A percentile compares a stretch with the other conserved stretches of the same genome.
Conservation (phyloP, 2,329 filamentous ascomycete species). For the Xylariaceae sp. region DNA sequence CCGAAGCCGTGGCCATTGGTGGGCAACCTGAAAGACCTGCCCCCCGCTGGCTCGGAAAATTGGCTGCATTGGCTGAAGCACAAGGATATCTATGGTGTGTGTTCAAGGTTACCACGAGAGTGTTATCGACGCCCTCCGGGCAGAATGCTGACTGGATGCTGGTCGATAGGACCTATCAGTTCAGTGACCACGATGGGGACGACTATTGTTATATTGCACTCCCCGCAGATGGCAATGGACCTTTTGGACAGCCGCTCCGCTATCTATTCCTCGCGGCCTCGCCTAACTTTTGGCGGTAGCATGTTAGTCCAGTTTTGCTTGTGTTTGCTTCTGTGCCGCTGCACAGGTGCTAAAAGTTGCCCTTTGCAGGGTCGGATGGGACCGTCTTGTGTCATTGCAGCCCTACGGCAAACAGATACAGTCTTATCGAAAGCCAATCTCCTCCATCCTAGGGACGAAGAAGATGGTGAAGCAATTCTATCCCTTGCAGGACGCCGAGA, state of each 20-base stretch:
- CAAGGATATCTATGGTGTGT: conserved; percentile 26
- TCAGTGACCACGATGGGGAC: conserved; percentile 33
- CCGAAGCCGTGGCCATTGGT: conserved; percentile 29
- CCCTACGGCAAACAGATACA: conserved; percentile 18
- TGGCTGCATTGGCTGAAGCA: conserved; percentile 34
- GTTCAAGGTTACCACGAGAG: background rate
- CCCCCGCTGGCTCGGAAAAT: conserved; percentile 26
- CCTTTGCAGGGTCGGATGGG: conserved; percentile 12
- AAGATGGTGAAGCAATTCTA: conserved; percentile 7
- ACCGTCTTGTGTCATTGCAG: conserved; percentile 11
- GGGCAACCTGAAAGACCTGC: conserved; percentile 43
- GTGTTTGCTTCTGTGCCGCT: background rate
- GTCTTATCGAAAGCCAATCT: conserved; percentile 18
- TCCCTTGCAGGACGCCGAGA: conserved; percentile 8
- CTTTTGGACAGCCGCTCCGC: conserved; percentile 28
- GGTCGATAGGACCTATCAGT: conserved; percentile 24
- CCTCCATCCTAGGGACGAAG: conserved; percentile 23
- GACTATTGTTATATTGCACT: conserved; percentile 33
- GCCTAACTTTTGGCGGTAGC: conserved; percentile 18
- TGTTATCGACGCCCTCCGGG: background rate
- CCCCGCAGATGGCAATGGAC: conserved; percentile 26
- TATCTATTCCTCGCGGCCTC: conserved; percentile 25
- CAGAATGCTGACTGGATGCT: background rate
- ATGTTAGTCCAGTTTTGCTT: conserved; percentile 4
- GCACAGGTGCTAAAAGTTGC: background rate